phyloP scores from a whole-genome alignment of 1,284 basidiomycete genomes.

The Malassezia furfur region DNA sequence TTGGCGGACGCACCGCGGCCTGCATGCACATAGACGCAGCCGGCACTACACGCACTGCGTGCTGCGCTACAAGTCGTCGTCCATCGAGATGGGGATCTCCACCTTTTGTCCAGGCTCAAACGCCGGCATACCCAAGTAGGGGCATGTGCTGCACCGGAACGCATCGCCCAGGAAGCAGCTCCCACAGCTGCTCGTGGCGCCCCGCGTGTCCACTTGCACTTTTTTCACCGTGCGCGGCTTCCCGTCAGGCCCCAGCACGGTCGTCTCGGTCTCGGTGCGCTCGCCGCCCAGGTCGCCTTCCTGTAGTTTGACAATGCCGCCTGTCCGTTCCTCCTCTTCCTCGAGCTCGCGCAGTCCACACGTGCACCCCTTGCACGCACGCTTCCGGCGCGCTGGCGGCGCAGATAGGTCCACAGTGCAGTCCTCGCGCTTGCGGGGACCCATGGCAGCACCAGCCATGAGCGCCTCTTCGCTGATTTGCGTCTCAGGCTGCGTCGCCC shows the following conservation, averaged over 20 bases:
- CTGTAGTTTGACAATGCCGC: constrained; percentile 35
- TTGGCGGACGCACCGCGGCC: not conserved
- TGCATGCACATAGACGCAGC: not conserved
- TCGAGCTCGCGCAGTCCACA: constrained; percentile 44
- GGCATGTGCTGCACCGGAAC: constrained; percentile 88
- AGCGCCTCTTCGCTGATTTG: constrained; percentile 36
- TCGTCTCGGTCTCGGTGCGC: constrained; percentile 34
- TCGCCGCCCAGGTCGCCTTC: constrained; percentile 24
- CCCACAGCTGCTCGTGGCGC: constrained; percentile 80
- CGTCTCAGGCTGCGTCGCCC: constrained; percentile 33
- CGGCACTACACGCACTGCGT: too few species aligned
- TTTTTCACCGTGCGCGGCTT: constrained; percentile 40
- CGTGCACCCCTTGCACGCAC: constrained; percentile 47
- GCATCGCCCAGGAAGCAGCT: constrained; percentile 96
- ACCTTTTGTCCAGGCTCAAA: constrained; percentile 98
- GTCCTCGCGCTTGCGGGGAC: constrained; percentile 35
- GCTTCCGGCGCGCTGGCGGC: constrained; percentile 30
- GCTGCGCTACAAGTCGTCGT: constrained; percentile 30
- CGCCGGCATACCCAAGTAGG: constrained; percentile 88
- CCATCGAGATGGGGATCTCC: constrained; percentile 52
- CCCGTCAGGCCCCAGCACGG: constrained; percentile 40
- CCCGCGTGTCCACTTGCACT: constrained; percentile 45
- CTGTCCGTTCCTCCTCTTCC: constrained; percentile 36
- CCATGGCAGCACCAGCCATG: constrained; percentile 23
- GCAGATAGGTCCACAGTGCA: constrained; percentile 37